Conservation (phyloP, 176 grass and related monocot species). For the Avena sativa region DNA sequence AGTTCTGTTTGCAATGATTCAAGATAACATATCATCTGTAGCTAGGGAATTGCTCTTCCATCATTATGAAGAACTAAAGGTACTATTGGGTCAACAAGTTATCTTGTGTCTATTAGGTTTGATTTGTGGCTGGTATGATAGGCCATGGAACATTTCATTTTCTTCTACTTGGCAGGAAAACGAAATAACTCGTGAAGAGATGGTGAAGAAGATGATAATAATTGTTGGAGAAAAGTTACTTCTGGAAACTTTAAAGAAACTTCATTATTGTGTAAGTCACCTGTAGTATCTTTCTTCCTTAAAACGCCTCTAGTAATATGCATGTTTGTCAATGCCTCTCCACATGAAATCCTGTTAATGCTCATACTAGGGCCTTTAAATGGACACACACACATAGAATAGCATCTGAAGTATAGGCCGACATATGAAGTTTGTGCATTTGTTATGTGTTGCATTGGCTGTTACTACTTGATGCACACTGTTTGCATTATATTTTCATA, state of each 20-base stretch:
- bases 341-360: slow-evolving; percentile 25
- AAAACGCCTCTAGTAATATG: slow-evolving; percentile 10
- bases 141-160: slow-evolving; percentile 20
- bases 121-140: neutral
- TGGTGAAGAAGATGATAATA: slow-evolving; percentile 74
- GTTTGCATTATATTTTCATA: slow-evolving; percentile 8
- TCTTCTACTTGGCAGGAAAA: slow-evolving; percentile 50
- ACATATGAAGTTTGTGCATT: neutral
- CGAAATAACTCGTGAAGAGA: slow-evolving; percentile 67
- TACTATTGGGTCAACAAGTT: slow-evolving; percentile 34
- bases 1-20: slow-evolving; percentile 65
- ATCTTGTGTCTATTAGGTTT: neutral
- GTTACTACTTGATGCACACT: slow-evolving; percentile 21
- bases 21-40: slow-evolving; percentile 60
- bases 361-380: slow-evolving; percentile 2
- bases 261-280: slow-evolving; percentile 70
- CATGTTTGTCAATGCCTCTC: slow-evolving; percentile 14
- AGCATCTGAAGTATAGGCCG: neutral
- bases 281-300: slow-evolving; percentile 3
- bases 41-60: slow-evolving; percentile 71
- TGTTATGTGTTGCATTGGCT: neutral
- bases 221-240: slow-evolving; percentile 76
- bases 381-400: neutral
- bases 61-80: slow-evolving; percentile 82
- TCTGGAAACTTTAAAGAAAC: slow-evolving; percentile 57